phyloP scores from a whole-genome alignment of 2,329 filamentous ascomycete genomes.

The Neonectria faginata region DNA sequence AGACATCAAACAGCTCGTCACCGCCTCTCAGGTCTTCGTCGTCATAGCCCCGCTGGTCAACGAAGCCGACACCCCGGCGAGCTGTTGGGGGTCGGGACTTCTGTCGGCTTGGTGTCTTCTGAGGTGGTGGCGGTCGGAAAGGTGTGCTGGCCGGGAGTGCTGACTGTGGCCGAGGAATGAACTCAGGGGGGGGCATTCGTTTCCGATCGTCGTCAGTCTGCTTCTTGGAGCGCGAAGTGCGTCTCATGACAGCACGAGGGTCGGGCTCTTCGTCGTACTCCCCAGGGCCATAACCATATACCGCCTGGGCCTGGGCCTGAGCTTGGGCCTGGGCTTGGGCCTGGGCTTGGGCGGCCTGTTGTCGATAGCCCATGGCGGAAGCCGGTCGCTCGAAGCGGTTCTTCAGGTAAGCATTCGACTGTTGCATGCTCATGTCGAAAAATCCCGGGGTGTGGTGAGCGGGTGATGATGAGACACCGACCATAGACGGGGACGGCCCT shows the following conservation, averaged over 20 bases:
- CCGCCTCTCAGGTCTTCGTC: conserved; percentile 55
- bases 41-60: conserved; percentile 48
- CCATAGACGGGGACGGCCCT: conserved; percentile 42
- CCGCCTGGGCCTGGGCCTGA: conserved; percentile 35
- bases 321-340: neutral
- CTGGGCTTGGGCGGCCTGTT: conserved; percentile 26
- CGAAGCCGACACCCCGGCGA: conserved; percentile 50
- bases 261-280: conserved; percentile 57
- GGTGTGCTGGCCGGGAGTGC: conserved; percentile 46
- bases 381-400: conserved; percentile 53
- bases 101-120: conserved; percentile 42
- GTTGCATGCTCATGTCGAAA: conserved; percentile 47
- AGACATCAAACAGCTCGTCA: conserved; percentile 54
- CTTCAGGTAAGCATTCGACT: conserved; percentile 47
- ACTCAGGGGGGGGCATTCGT: conserved; percentile 62
- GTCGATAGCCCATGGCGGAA: conserved; percentile 56
- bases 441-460: conserved; percentile 46
- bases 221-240: conserved; percentile 57
- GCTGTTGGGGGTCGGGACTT: conserved; percentile 49
- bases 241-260: conserved; percentile 53
- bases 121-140: conserved; percentile 48
- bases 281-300: conserved; percentile 52
- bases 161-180: conserved; percentile 52
- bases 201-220: conserved; percentile 57
- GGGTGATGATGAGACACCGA: conserved; percentile 46